Evolutionary conservation across 768 basidiomycete species (phyloP), one percentile per base, ranked within the genome.

Genomic region (Fomitopsis pulvina): DNA sequence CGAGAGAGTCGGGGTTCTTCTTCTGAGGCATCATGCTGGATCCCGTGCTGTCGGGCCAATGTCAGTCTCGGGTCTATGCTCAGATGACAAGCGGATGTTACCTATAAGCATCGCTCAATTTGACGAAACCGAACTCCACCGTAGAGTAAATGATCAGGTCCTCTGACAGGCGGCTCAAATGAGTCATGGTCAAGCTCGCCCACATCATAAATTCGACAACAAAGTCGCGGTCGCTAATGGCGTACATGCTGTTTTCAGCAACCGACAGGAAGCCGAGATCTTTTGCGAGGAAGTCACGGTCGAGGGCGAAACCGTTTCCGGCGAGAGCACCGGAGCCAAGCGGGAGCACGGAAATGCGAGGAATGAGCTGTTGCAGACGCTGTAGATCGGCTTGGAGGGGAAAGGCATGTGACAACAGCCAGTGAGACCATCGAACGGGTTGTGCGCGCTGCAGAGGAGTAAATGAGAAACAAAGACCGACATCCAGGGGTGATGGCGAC

Each of bases 1-100:
- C 96, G 48, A 96, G 72, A 9, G 95, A 97, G 66, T 98, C 96
- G 0, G 94, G 91, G 63, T 97, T 97, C 71, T 98, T 99, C 73
- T 99, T 98, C 65, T 98, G 96, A 4, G 96, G 96, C 96, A 99
- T 99, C 64, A 99, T 97, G 57, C 94, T 97, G 34, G 94, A 97
- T 6, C 96, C 96, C 39, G 96, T 99, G 64, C 93, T 97, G 39
- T 8, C 27, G 56, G 8, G 25, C 38, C 18, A 27, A 50, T 32
- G 21, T 46, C 20, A 48, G 39, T 52, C 25, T 16, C 18, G 56
- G 21, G 4, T 34, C 44, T 47, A 16, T 3, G 20, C 8, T 9
- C 14, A 27, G 22, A 45, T 21, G 37, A 25, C 34, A 26, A 45
- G 20, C 28, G 18, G 39, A 11, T 12, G 50, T 25, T 16, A 92